These are phyloP conservation scores for Balakata baccata DNA, from an alignment of 345 rosid genomes.

Conservation along the genomic window DNA sequence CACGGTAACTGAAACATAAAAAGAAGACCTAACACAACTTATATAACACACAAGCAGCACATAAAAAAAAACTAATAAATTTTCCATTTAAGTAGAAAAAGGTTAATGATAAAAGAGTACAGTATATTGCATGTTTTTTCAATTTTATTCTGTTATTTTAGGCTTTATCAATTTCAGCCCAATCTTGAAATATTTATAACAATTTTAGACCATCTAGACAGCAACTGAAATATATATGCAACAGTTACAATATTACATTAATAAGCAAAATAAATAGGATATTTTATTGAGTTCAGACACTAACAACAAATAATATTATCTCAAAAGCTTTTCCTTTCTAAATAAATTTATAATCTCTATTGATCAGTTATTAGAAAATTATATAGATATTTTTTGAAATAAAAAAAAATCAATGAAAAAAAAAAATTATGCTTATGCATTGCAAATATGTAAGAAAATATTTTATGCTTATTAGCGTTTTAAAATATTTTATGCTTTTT, in stretches of 20 bases:
- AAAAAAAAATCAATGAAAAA: not conserved
- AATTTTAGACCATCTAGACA: not conserved
- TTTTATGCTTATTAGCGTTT: too few species aligned
- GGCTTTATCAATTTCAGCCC: not conserved
- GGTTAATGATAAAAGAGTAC: not conserved
- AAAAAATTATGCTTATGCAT: not conserved
- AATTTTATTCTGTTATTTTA: not conserved
- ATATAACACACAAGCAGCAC: constrained; percentile 9
- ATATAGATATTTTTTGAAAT: not conserved
- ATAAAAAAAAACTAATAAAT: constrained; percentile 6
- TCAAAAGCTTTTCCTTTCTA: not conserved
- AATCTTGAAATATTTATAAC: not conserved
- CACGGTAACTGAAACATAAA: constrained; percentile 69
- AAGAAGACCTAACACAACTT: constrained; percentile 18
- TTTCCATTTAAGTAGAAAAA: not conserved
- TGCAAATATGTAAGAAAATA: not conserved
- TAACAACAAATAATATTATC: not conserved
- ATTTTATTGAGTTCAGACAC: not conserved
- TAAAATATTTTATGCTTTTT: too few species aligned
- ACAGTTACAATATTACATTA: not conserved
- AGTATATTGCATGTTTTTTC: not conserved
- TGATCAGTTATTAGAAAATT: not conserved
- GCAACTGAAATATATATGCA: not conserved
- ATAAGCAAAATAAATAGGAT: not conserved
- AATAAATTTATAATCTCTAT: not conserved